phyloP scores from a whole-genome alignment of 2,329 filamentous ascomycete species.

The Arthroderma uncinatum region DNA sequence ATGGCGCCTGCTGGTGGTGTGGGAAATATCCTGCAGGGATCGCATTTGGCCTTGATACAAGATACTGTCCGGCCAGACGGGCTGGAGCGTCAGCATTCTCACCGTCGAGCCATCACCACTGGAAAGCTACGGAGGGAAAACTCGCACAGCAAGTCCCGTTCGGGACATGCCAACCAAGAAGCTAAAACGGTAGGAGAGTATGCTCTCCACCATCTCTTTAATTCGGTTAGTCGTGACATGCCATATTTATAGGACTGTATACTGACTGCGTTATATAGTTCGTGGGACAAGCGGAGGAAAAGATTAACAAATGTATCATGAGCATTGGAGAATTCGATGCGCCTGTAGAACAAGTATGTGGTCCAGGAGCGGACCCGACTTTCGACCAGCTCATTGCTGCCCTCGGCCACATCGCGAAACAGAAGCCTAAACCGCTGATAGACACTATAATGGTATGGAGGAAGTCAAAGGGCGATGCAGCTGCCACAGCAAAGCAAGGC shows the following conservation, averaged over 20 bases:
- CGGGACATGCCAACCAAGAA: slow-evolving; percentile 57
- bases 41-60: slow-evolving; percentile 28
- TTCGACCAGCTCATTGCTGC: slow-evolving; percentile 94
- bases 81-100: slow-evolving; percentile 21
- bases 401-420: slow-evolving; percentile 83
- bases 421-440: slow-evolving; percentile 88
- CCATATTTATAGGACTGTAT: background rate
- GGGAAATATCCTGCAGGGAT: slow-evolving; percentile 20
- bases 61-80: slow-evolving; percentile 25
- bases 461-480: slow-evolving; percentile 86
- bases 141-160: slow-evolving; percentile 64
- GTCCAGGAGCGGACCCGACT: slow-evolving; percentile 69
- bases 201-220: slow-evolving; percentile 91
- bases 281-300: slow-evolving; percentile 91
- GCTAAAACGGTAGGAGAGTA: slow-evolving; percentile 95
- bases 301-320: slow-evolving; percentile 78
- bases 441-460: slow-evolving; percentile 98
- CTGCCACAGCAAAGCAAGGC: slow-evolving; percentile 51
- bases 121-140: slow-evolving; percentile 57
- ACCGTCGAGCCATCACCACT: slow-evolving; percentile 40
- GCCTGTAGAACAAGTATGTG: slow-evolving; percentile 79
- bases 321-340: slow-evolving; percentile 69
- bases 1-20: slow-evolving; percentile 32
- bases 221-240: slow-evolving; percentile 52
- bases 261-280: slow-evolving; percentile 45